phyloP scores from a whole-genome alignment of 2,329 filamentous ascomycete genomes.

The Colletotrichum cuscutae region DNA sequence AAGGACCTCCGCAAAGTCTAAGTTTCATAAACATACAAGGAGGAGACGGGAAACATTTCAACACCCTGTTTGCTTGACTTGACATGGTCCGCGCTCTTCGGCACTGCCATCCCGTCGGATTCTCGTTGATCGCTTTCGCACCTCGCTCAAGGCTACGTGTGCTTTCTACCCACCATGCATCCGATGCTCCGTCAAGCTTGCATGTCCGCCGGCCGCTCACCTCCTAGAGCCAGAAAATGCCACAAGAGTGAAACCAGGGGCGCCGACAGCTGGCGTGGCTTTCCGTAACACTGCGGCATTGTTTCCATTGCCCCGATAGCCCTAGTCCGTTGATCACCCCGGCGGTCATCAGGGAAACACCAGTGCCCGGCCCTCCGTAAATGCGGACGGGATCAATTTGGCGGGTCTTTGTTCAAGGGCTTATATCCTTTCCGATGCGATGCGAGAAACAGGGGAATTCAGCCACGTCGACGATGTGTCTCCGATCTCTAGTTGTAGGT shows the following conservation, averaged over 20 bases:
- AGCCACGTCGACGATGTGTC: not conserved
- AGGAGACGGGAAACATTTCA: not conserved
- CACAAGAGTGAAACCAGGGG: not conserved
- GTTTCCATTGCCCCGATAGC: not conserved
- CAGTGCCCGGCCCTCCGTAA: not conserved
- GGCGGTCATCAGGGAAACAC: not conserved
- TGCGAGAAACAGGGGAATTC: not conserved
- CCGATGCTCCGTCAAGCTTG: not conserved
- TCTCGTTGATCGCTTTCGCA: not conserved
- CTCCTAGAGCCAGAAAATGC: not conserved
- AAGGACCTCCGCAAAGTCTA: not conserved
- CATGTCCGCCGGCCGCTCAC: no score
- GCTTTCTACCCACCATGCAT: not conserved
- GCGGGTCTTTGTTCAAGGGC: no score
- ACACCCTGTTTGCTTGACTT: not conserved
- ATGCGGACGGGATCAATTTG: not conserved
- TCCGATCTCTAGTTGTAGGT: not conserved
- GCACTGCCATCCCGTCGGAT: not conserved
- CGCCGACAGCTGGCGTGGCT: no score
- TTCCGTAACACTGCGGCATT: not conserved
- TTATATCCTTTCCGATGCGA: not conserved
- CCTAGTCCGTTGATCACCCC: not conserved
- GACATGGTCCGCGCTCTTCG: not conserved
- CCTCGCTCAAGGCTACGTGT: not conserved
- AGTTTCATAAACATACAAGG: slow-evolving; percentile 1